A percentile compares a stretch with the other conserved stretches of the same genome.
phyloP scores from a whole-genome alignment of 2,329 filamentous ascomycete genomes.

The Neofusicoccum parvum region DNA sequence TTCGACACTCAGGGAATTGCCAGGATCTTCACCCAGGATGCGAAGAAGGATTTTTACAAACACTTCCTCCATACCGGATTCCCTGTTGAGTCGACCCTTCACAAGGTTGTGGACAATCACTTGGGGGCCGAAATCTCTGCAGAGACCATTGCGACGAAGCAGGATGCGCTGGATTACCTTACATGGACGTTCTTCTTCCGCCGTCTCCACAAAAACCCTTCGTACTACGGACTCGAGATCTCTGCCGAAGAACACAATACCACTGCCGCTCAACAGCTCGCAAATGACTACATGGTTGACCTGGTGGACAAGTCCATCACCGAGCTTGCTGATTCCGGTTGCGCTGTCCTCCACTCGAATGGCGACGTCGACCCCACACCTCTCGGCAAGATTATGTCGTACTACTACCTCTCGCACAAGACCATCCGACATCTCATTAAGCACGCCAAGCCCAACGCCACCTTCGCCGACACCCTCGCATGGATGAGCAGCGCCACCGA shows the following conservation, averaged over 20 bases:
- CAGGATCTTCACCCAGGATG: constrained; percentile 93
- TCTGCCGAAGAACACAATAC: constrained; percentile 90
- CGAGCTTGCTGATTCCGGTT: constrained; percentile 82
- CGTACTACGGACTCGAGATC: constrained; percentile 95
- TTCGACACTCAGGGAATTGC: constrained; percentile 96
- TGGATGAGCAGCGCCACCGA: constrained; percentile 95
- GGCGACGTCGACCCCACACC: constrained; percentile 89
- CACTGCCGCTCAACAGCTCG: constrained; percentile 78
- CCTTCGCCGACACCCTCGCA: constrained; percentile 78
- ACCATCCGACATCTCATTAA: constrained; percentile 84
- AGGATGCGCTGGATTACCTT: constrained; percentile 94
- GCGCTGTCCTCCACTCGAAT: constrained; percentile 79
- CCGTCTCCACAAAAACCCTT: constrained; percentile 94
- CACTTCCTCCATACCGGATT: constrained; percentile 98
- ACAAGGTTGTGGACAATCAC: constrained; percentile 97
- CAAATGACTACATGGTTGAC: constrained; percentile 92
- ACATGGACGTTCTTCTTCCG: constrained; percentile 99
- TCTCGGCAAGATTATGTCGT: constrained; percentile 97
- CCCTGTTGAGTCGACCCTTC: constrained; percentile 92
- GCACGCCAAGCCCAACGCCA: constrained; percentile 73
- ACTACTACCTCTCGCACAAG: constrained; percentile 94
- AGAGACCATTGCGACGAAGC: constrained; percentile 88
- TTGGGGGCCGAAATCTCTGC: constrained; percentile 92
- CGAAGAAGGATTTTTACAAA: constrained; percentile 99
- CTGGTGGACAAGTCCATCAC: constrained; percentile 85